phyloP scores from a whole-genome alignment of 2,329 filamentous ascomycete species.

The Raffaelea arxii region DNA sequence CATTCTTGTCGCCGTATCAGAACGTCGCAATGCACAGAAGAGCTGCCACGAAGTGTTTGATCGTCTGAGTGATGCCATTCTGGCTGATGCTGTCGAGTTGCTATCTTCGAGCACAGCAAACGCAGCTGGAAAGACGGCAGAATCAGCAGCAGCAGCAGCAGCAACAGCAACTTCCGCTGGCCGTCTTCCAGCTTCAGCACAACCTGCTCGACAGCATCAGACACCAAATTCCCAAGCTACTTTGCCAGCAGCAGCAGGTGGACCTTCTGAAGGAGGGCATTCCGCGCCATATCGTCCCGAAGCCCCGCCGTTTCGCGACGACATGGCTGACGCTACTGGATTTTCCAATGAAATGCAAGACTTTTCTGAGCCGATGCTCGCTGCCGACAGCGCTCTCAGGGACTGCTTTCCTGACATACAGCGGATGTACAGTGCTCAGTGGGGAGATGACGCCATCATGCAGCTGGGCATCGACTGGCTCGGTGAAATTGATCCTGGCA shows the following conservation, averaged over 20 bases:
- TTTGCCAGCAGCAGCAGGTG: not conserved
- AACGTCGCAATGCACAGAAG: slow-evolving; percentile 28
- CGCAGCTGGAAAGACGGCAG: no score
- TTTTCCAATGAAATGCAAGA: no score
- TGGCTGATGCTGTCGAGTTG: slow-evolving; percentile 27
- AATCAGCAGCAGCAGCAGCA: not conserved
- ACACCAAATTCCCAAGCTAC: not conserved
- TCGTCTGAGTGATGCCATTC: slow-evolving; percentile 29
- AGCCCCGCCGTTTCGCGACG: no score
- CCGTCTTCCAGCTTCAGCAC: not conserved
- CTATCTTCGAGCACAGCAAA: no score
- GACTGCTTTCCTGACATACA: slow-evolving; percentile 24
- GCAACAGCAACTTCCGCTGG: not conserved
- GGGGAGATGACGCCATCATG: slow-evolving; percentile 5
- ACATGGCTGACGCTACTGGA: no score
- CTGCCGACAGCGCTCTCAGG: slow-evolving; percentile 26
- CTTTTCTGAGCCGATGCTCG: slow-evolving; percentile 12
- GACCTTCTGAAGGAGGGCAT: not conserved
- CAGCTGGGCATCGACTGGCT: slow-evolving; percentile 6
- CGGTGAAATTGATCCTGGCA: slow-evolving; percentile 3
- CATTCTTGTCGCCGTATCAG: slow-evolving; percentile 32
- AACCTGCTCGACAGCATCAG: slow-evolving; percentile 6
- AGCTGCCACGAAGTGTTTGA: slow-evolving; percentile 33
- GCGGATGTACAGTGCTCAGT: slow-evolving; percentile 5
- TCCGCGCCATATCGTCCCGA: no score